Base-by-base conservation (phyloP, 441 rosid species). In the Croton laevigatus region DNA sequence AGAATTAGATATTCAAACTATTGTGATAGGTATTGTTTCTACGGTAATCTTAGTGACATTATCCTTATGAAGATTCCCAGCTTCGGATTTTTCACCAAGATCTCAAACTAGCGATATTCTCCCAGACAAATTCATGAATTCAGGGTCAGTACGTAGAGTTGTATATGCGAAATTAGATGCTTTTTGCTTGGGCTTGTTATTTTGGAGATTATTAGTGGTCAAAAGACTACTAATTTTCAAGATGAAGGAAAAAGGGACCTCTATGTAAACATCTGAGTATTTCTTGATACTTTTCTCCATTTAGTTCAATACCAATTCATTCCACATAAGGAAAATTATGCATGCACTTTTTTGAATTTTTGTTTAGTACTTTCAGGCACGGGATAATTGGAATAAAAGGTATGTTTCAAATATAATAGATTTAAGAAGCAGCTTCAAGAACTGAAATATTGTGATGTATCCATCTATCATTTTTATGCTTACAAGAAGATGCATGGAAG, bases 391-490 rank as follows among this genome's bases (percentile, higher is more conserved):
- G 83, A 80, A 51, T 46, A 55, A 58, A 22, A 79, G 79, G 34
- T 62, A 46, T 19, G 22, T 20, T 52, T 48, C 71, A 42, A 62
- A 74, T 38, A 10, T 79, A 3, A 65, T 79, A 27, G 85, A 81
- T 16, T 34, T 7, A 8, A n/a, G 70, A 70, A 7, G 77, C 1
- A 27, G 32, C 32, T 27, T 27, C 32, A 27, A 27, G 2, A 27
- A 27, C 32, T 27, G 1, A 27, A 27, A 27, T 27, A 8, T 5
- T 49, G 37, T 77, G 75, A 46, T 81, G 88, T 66, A 75, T 83
- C 9, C 85, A 83, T 42, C 45, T 79, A n/a, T 80, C 79, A 2
- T 78, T 85, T 6, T 46, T 85, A 14, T 79, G 88, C 40, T 78
- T 78, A 38, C 89, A 81, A 62, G 80, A 76, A 71, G 78, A 83